Evolutionary conservation across 2,329 filamentous ascomycete genomes (phyloP), one percentile per base, ranked within the genome.

Genomic region (Colletotrichum australisinense): DNA sequence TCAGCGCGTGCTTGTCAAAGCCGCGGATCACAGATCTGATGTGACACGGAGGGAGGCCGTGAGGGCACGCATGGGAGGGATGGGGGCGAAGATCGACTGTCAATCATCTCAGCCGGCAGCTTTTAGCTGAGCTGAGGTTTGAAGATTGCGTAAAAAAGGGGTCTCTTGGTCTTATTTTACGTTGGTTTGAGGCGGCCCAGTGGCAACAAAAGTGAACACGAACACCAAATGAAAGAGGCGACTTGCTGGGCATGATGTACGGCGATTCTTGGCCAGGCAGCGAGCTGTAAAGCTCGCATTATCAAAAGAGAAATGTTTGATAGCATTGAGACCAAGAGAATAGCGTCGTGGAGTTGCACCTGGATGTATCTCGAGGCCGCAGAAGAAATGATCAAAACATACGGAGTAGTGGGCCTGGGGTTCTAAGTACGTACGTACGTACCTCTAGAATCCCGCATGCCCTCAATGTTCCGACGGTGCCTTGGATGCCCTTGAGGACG

Each of bases 1-100:
- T 49, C 42, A n/a, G 38, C 52, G 30, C 59, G 35, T 66, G 14
- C 35, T 38, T 63, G 57, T 63, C 30, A 24, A 56, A 52, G 22
- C 7, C 59, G 28, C 57, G 57, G 64, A 67, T 70, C 62, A n/a
- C 63, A 57, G 49, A 42, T 72, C 57, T 68, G 57, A 67, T 35
- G 57, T 57, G 35, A 52, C 49, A 49, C 42, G 7, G 42, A 19
- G 24, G 46, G 46, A 56, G 5, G 49, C 35, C 30, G 49, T 46
- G 4, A 53, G 30, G n/a, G 22, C 22, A 57, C 38, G 38, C 14
- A 42, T 42, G 38, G 14, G 38, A 9, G 35, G 14, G 42, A 42
- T 32, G 38, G n/a, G n/a, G 6, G 63, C 42, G 42, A 49, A 56
- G 62, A 66, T 66, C 55, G 46, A 42, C 55, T 4, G 55, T 22